Conservation (phyloP, 106 monocot genomes). For the Platanthera guangdongensis region DNA sequence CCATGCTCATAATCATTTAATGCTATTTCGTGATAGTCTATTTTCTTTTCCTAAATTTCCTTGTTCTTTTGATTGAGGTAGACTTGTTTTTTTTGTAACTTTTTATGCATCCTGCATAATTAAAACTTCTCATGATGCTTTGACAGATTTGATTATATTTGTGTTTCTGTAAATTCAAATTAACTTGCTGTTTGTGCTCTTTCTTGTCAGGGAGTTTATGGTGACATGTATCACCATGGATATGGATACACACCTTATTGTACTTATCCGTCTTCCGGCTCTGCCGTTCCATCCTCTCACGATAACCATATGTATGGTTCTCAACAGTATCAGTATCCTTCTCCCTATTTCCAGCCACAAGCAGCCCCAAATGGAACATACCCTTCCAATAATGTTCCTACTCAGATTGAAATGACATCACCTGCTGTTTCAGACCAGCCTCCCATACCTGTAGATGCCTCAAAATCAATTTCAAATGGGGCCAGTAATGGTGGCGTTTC, state of each 20-base stretch:
- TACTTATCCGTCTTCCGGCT: conserved; percentile 65
- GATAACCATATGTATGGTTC: conserved; percentile 72
- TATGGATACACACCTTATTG: conserved; percentile 72
- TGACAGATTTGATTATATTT: neutral
- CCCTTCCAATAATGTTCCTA: neutral
- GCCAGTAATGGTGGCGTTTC: conserved; percentile 32
- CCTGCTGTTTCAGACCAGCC: conserved; percentile 19
- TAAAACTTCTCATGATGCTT: too few relatives aligned
- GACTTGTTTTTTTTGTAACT: too few relatives aligned
- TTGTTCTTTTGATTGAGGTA: neutral
- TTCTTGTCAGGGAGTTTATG: conserved; percentile 54
- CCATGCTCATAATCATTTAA: neutral
- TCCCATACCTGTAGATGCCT: conserved; percentile 22
- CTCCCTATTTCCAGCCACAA: conserved; percentile 49
- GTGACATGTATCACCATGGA: conserved; percentile 54
- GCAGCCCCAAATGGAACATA: conserved; percentile 19
- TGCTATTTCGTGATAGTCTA: neutral
- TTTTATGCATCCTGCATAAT: too few relatives aligned
- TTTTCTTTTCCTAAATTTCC: neutral
- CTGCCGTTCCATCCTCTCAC: conserved; percentile 59
- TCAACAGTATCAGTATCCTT: conserved; percentile 77
- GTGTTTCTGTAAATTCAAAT: neutral
- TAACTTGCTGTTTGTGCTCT: neutral
- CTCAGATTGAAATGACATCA: conserved; percentile 1
- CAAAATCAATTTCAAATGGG: conserved; percentile 37